phyloP scores from a whole-genome alignment of 768 basidiomycete species.

The Termitomyces titanicus region DNA sequence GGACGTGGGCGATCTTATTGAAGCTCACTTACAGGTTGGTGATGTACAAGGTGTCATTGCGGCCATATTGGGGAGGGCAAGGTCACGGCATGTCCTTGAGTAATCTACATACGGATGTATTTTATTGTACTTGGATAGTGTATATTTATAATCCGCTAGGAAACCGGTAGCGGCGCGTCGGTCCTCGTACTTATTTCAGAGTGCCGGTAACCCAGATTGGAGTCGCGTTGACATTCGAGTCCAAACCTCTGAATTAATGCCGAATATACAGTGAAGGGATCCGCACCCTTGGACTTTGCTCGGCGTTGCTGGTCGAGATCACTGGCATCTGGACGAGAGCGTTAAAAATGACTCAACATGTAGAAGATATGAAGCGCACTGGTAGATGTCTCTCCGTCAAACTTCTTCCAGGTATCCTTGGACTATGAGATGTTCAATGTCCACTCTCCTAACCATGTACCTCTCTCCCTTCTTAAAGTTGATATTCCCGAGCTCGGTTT shows the following conservation, averaged over 20 bases:
- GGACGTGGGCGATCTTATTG: slow-evolving; percentile 56
- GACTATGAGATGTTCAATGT: slow-evolving; percentile 92
- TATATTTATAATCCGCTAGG: no score
- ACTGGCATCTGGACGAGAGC: not conserved
- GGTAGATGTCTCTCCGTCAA: slow-evolving; percentile 16
- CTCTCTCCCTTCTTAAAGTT: slow-evolving; percentile 89
- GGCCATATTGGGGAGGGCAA: slow-evolving; percentile 50
- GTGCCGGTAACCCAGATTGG: no score
- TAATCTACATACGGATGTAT: not conserved
- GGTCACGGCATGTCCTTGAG: slow-evolving; percentile 11
- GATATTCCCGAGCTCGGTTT: slow-evolving; percentile 87
- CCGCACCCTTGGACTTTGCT: no score
- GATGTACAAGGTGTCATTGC: slow-evolving; percentile 65
- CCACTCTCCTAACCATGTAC: slow-evolving; percentile 82
- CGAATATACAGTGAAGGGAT: not conserved
- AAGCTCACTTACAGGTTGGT: slow-evolving; percentile 58
- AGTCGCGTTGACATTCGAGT: no score
- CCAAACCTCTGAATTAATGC: no score
- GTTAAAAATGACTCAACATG: not conserved
- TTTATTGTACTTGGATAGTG: not conserved
- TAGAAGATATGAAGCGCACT: not conserved
- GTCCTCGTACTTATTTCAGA: no score
- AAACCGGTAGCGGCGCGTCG: no score
- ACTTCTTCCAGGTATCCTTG: slow-evolving; percentile 93
- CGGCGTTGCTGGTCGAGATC: not conserved